phyloP scores from a whole-genome alignment of 2,329 filamentous ascomycete species.

The Fusarium torreyae region DNA sequence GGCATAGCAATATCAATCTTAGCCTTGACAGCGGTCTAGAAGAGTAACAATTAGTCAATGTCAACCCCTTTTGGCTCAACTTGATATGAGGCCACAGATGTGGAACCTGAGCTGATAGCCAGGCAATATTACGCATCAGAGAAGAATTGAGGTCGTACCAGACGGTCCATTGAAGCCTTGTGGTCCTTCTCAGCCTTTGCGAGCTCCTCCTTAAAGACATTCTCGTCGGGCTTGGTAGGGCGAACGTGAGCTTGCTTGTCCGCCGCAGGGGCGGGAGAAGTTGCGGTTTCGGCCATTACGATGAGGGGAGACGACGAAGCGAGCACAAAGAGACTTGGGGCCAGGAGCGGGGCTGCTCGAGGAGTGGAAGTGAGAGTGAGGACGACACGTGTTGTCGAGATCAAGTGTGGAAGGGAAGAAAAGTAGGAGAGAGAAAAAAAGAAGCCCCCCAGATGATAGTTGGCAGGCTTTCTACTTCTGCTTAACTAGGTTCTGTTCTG shows the following conservation, averaged over 20 bases:
- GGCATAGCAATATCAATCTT: constrained; percentile 89
- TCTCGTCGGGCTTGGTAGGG: constrained; percentile 91
- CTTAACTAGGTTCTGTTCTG: constrained; percentile 23
- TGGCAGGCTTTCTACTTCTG: constrained; percentile 39
- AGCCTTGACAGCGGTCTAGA: constrained; percentile 87
- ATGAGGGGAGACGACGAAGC: constrained; percentile 46
- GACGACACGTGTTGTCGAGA: constrained; percentile 41
- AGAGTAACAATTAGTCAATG: constrained; percentile 32
- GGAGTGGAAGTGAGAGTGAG: constrained; percentile 29
- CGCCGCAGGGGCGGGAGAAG: constrained; percentile 61
- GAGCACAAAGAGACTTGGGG: constrained; percentile 32
- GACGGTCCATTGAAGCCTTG: constrained; percentile 77
- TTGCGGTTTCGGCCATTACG: constrained; percentile 63
- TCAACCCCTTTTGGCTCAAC: constrained; percentile 11
- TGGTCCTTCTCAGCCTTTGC: constrained; percentile 90
- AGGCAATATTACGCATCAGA: constrained; percentile 14
- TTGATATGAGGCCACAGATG: constrained; percentile 39
- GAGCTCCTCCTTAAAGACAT: constrained; percentile 83
- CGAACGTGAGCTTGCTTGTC: constrained; percentile 65
- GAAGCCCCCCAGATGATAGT: constrained; percentile 32
- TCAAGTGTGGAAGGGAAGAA: constrained; percentile 22
- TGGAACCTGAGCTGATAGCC: constrained; percentile 34
- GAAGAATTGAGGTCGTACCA: constrained; percentile 55
- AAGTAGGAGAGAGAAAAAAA: constrained; percentile 37
- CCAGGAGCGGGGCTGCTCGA: constrained; percentile 42